These are phyloP conservation scores for Gossypium trilobum DNA, from an alignment of 441 rosid genomes.

Conservation along the genomic window DNA sequence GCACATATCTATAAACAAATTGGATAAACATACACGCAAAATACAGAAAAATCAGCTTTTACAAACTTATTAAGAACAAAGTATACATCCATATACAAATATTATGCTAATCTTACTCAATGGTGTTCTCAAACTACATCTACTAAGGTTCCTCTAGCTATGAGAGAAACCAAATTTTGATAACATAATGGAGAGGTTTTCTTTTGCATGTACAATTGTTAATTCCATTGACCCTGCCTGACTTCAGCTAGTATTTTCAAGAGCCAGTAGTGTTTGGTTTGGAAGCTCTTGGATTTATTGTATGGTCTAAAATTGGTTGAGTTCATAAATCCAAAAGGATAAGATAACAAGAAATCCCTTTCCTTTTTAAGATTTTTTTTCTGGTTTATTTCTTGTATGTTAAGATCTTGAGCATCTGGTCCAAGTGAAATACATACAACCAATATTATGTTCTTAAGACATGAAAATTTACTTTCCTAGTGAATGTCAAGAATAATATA, in stretches of 20 bases:
- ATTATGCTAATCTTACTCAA: no score
- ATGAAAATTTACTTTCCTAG: background rate
- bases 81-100: no score
- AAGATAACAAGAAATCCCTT: background rate
- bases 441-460: background rate
- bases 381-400: background rate
- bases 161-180: no score
- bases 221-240: background rate
- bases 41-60: no score
- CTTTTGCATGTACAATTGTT: no score
- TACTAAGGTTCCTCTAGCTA: no score
- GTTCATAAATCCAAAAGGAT: background rate
- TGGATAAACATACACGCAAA: no score
- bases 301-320: no score
- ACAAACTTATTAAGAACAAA: no score
- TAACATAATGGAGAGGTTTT: no score
- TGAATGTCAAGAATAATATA: background rate
- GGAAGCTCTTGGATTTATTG: background rate
- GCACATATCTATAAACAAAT: no score
- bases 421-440: background rate
- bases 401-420: background rate
- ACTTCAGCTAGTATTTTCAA: background rate
- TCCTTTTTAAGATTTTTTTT: background rate
- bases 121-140: no score
- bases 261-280: background rate